Evolutionary conservation across 306 rosid species (phyloP).

Genomic region (Begonia fuchsioides): DNA sequence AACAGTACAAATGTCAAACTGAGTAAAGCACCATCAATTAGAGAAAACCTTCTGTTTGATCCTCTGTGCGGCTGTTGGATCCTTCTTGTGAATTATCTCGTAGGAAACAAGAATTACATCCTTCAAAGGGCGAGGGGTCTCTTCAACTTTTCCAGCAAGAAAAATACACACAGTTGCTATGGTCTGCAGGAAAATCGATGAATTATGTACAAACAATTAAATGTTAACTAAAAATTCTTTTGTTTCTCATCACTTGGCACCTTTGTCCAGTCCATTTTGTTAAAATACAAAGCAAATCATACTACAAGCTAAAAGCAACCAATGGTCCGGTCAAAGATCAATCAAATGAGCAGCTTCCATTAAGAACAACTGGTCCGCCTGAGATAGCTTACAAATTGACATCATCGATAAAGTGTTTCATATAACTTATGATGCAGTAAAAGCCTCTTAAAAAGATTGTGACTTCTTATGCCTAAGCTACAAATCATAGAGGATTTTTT

Average conservation of each 20-base stretch:
- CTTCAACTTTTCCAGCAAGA: constrained; percentile 99
- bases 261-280: neutral
- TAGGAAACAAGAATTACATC: constrained; percentile 94
- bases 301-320: neutral
- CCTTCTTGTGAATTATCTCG: constrained; percentile 81
- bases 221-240: neutral
- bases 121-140: constrained; percentile 93
- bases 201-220: neutral
- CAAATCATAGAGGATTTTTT: too few relatives aligned
- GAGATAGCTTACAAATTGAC: too few relatives aligned
- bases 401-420: too few relatives aligned
- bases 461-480: too few relatives aligned
- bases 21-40: constrained; percentile 7
- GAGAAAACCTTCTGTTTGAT: constrained; percentile 80
- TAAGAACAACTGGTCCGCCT: too few relatives aligned
- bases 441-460: too few relatives aligned
- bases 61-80: constrained; percentile 78
- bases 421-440: too few relatives aligned
- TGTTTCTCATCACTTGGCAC: neutral
- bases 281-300: neutral
- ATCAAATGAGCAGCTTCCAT: too few relatives aligned
- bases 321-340: neutral
- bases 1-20: too few relatives aligned
- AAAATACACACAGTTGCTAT: constrained; percentile 97
- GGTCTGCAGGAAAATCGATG: constrained; percentile 47